These are phyloP conservation scores for Pseudopyricularia javanii DNA, from an alignment of 2,329 filamentous ascomycete genomes.

Conservation along the genomic window DNA sequence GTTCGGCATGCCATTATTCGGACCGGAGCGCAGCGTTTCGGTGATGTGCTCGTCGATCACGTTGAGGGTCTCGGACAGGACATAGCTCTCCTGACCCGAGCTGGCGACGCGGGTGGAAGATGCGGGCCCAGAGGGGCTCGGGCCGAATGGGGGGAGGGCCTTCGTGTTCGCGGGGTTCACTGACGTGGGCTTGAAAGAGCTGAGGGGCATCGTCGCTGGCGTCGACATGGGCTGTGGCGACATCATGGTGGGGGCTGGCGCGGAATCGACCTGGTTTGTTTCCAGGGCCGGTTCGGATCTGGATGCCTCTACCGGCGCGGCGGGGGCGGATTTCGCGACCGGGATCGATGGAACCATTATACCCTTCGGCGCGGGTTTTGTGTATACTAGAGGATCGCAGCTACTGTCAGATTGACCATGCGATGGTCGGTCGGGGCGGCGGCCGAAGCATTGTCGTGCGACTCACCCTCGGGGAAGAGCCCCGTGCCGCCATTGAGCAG, in stretches of 20 bases:
- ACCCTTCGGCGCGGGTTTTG: slow-evolving; percentile 39
- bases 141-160: slow-evolving; percentile 10
- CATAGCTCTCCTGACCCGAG: slow-evolving; percentile 51
- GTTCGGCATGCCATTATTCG: slow-evolving; percentile 36
- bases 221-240: slow-evolving; percentile 13
- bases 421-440: background rate
- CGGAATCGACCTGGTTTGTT: slow-evolving; percentile 8
- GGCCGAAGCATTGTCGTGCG: background rate
- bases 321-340: background rate
- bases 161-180: slow-evolving; percentile 9
- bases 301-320: slow-evolving; percentile 8
- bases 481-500: slow-evolving; percentile 61
- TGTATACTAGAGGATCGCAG: slow-evolving; percentile 38
- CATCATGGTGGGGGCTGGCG: slow-evolving; percentile 8
- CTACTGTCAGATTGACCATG: background rate
- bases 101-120: slow-evolving; percentile 13
- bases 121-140: slow-evolving; percentile 18
- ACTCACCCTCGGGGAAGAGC: slow-evolving; percentile 70
- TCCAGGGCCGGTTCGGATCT: slow-evolving; percentile 8
- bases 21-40: slow-evolving; percentile 50
- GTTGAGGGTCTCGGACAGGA: slow-evolving; percentile 87
- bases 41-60: slow-evolving; percentile 97
- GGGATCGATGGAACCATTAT: background rate
- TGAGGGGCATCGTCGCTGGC: slow-evolving; percentile 27
- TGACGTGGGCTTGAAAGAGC: slow-evolving; percentile 22